Conservation (phyloP, 306 rosid genomes). For the Rosa lucieae region DNA sequence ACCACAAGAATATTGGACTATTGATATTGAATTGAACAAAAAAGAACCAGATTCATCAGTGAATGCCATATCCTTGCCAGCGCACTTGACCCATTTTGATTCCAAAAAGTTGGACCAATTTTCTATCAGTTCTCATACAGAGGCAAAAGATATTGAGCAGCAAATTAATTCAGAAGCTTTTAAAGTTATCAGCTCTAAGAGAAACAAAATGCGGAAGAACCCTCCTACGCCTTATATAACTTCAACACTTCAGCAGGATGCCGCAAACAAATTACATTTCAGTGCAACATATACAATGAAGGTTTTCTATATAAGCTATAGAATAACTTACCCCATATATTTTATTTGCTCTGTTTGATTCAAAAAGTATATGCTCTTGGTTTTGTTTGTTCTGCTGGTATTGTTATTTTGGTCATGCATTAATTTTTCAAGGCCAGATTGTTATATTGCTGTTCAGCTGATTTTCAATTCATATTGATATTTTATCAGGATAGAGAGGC, state of each 20-base stretch:
- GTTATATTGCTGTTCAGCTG: neutral
- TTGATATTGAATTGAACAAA: slow-evolving; percentile 45
- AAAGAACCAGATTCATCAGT: slow-evolving; percentile 31
- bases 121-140: slow-evolving; percentile 57
- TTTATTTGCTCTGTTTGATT: neutral
- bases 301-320: slow-evolving; percentile 37
- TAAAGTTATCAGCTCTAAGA: slow-evolving; percentile 57
- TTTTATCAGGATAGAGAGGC: neutral
- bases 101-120: slow-evolving; percentile 69
- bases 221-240: slow-evolving; percentile 94
- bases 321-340: neutral
- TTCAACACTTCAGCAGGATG: slow-evolving; percentile 99
- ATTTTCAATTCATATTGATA: neutral
- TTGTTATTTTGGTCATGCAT: neutral
- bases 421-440: neutral
- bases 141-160: slow-evolving; percentile 58
- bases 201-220: slow-evolving; percentile 59
- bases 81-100: slow-evolving; percentile 72
- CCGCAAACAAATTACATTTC: slow-evolving; percentile 79
- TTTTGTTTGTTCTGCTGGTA: neutral
- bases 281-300: slow-evolving; percentile 72
- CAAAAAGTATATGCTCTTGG: neutral
- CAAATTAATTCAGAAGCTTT: slow-evolving; percentile 49
- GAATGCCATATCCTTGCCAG: slow-evolving; percentile 41
- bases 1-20: slow-evolving; percentile 80